These are phyloP conservation scores for Alternaria panax DNA, from an alignment of 2,329 filamentous ascomycete genomes.

Conservation along the genomic window DNA sequence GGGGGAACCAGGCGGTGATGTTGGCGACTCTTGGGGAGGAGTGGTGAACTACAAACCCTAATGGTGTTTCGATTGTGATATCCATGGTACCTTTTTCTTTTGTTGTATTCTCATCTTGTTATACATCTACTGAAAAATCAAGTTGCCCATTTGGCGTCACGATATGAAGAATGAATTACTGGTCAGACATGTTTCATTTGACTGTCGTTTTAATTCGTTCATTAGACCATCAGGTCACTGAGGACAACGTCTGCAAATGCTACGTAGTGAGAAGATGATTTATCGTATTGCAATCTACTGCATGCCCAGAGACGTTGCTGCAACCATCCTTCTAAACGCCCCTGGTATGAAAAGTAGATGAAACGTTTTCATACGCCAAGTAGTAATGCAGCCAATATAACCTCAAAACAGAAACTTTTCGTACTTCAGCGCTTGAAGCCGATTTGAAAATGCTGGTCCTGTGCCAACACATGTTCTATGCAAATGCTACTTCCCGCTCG, in stretches of 20 bases:
- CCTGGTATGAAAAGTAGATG: not conserved
- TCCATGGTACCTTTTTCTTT: not conserved
- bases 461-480: not conserved
- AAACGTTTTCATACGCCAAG: constrained; percentile 5
- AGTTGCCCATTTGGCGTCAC: not conserved
- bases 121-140: not conserved
- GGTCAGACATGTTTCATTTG: too few species aligned
- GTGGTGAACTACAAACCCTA: not conserved
- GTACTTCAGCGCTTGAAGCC: constrained; percentile 48
- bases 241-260: too few species aligned
- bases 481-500: not conserved
- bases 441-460: constrained; percentile 11
- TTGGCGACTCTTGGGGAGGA: not conserved
- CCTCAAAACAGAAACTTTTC: constrained; percentile 9
- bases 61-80: not conserved
- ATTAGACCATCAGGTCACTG: too few species aligned
- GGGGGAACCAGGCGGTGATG: constrained; percentile 15
- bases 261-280: too few species aligned
- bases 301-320: not conserved
- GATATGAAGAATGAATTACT: too few species aligned
- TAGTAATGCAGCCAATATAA: not conserved
- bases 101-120: not conserved
- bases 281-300: not conserved
- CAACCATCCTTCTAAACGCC: not conserved
- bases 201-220: too few species aligned